Conservation (phyloP, 2,329 filamentous ascomycete species). For the Cucurbitaria berberidis region DNA sequence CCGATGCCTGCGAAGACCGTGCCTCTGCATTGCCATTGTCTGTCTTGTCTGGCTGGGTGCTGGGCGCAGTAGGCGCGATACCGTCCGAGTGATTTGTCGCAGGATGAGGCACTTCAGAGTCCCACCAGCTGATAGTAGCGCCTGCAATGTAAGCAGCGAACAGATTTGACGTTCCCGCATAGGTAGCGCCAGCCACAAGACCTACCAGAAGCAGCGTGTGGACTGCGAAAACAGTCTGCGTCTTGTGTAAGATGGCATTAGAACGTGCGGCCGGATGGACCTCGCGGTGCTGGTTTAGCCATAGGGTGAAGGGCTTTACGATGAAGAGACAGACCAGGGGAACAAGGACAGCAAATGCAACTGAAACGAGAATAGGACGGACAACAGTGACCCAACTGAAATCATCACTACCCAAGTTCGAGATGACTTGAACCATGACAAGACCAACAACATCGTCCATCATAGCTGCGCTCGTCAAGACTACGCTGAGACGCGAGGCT, state of each 20-base stretch:
- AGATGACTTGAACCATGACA: conserved; percentile 78
- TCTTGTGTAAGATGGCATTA: conserved; percentile 30
- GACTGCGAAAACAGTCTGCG: conserved; percentile 51
- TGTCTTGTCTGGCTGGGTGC: neutral
- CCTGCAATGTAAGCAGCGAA: conserved; percentile 68
- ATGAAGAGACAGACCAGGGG: conserved; percentile 58
- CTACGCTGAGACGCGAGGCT: conserved; percentile 63
- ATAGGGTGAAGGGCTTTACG: conserved; percentile 51
- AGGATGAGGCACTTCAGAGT: conserved; percentile 47
- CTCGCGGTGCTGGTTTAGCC: conserved; percentile 43
- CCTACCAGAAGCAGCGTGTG: conserved; percentile 60
- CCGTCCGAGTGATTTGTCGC: neutral
- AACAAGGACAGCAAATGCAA: conserved; percentile 59
- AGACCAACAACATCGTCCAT: conserved; percentile 81
- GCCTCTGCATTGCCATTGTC: neutral
- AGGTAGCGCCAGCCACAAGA: conserved; percentile 59
- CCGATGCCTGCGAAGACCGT: neutral
- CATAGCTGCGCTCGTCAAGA: conserved; percentile 77
- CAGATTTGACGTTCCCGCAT: conserved; percentile 67
- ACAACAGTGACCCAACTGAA: conserved; percentile 54
- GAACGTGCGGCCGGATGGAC: conserved; percentile 24
- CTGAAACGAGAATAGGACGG: conserved; percentile 59
- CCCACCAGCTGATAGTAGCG: conserved; percentile 66
- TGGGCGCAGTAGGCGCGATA: neutral
- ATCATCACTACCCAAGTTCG: conserved; percentile 61